A percentile compares a stretch with the other conserved stretches of the same genome.
These are phyloP conservation scores for Fusarium sp. DNA, from an alignment of 2,329 filamentous ascomycete genomes.

Conservation along the genomic window DNA sequence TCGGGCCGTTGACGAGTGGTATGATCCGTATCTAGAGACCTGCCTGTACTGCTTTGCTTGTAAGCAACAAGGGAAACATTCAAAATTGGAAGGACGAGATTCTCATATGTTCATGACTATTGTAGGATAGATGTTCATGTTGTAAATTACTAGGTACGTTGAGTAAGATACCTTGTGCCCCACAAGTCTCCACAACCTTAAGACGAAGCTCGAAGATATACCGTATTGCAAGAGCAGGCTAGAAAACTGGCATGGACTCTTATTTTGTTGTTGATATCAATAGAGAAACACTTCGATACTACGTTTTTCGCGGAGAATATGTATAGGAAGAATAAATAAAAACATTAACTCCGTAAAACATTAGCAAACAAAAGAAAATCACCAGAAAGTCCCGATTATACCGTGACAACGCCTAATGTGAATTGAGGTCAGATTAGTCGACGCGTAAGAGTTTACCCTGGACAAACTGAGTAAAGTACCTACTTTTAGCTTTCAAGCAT, in stretches of 20 bases:
- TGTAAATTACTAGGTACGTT: neutral
- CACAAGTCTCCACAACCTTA: slow-evolving; percentile 5
- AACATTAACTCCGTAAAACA: neutral
- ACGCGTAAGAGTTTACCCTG: slow-evolving; percentile 14
- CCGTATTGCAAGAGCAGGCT: neutral
- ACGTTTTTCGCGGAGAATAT: neutral
- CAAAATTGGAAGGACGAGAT: neutral
- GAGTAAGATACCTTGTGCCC: neutral
- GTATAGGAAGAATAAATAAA: neutral
- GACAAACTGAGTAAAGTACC: neutral
- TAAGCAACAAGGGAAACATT: neutral
- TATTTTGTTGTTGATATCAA: slow-evolving; percentile 1
- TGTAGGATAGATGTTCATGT: neutral
- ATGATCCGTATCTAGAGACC: slow-evolving; percentile 2
- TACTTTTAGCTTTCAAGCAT: neutral
- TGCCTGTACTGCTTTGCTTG: neutral
- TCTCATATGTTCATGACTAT: slow-evolving; percentile 2
- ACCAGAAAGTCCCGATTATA: neutral
- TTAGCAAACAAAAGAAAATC: neutral
- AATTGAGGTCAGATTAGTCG: neutral
- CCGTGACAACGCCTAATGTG: neutral
- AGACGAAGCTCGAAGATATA: slow-evolving; percentile 1
- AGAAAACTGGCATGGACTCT: neutral
- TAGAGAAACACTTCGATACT: neutral
- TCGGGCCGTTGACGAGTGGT: slow-evolving; percentile 31